phyloP scores from a whole-genome alignment of 106 monocot genomes.

The Allium cepa region DNA sequence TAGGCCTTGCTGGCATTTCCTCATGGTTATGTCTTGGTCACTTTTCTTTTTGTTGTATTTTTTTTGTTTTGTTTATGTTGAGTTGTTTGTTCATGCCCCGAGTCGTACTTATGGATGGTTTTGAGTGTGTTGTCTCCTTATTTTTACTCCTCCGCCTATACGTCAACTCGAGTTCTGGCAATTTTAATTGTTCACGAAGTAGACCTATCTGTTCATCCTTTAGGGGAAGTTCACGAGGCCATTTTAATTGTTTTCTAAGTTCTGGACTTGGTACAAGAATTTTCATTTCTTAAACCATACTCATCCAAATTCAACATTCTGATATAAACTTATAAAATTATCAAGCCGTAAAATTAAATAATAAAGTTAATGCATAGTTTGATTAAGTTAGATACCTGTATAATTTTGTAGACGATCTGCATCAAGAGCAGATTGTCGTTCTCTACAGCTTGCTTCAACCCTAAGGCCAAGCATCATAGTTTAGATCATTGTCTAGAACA shows the following conservation, averaged over 20 bases:
- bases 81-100: too few relatives aligned
- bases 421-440: conserved; percentile 68
- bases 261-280: conserved; percentile 46
- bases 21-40: too few relatives aligned
- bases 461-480: conserved; percentile 78
- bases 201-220: conserved; percentile 87
- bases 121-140: too few relatives aligned
- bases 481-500: conserved; percentile 68
- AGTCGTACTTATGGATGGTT: too few relatives aligned
- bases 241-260: conserved; percentile 67
- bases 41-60: too few relatives aligned
- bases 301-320: neutral
- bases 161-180: too few relatives aligned
- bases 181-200: too few relatives aligned
- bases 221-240: conserved; percentile 78
- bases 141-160: too few relatives aligned
- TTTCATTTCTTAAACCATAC: neutral
- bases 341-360: neutral
- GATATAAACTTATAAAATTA: neutral
- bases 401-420: conserved; percentile 79
- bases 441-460: conserved; percentile 66
- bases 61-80: too few relatives aligned
- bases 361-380: neutral
- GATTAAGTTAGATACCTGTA: conserved; percentile 44
- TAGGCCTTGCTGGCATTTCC: too few relatives aligned